Evolutionary conservation across 257 asterid species (phyloP).

Genomic region (Anisodus tanguticus): DNA sequence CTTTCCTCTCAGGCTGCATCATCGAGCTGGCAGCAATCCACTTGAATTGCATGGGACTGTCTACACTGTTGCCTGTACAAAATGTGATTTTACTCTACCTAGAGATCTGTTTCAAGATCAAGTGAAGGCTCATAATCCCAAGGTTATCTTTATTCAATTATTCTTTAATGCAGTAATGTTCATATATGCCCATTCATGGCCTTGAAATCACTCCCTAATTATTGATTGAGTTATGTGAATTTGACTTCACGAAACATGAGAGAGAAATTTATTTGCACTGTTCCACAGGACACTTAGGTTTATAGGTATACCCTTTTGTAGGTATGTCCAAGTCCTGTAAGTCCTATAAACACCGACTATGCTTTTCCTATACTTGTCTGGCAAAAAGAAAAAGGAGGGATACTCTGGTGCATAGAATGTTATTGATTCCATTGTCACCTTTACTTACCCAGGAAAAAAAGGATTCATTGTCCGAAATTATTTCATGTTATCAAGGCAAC

Average conservation of each 20-base stretch:
- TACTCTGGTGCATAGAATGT: neutral
- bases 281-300: neutral
- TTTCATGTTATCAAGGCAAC: neutral
- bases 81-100: constrained; percentile 76
- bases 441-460: neutral
- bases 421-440: neutral
- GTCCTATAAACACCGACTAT: neutral
- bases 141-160: constrained; percentile 56
- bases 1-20: constrained; percentile 73
- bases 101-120: constrained; percentile 83
- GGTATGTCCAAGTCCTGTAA: neutral
- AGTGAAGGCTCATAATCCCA: constrained; percentile 83
- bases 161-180: neutral
- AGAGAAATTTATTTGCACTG: neutral
- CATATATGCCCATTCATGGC: neutral
- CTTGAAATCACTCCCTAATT: neutral
- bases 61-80: constrained; percentile 75
- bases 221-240: constrained; percentile 4
- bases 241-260: constrained; percentile 14
- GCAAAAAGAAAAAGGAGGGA: neutral
- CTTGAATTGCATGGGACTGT: constrained; percentile 97
- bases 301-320: neutral
- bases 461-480: neutral
- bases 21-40: constrained; percentile 95
- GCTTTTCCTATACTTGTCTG: neutral